Conservation (phyloP, 2,329 filamentous ascomycete species). For the Daldinia sp. region DNA sequence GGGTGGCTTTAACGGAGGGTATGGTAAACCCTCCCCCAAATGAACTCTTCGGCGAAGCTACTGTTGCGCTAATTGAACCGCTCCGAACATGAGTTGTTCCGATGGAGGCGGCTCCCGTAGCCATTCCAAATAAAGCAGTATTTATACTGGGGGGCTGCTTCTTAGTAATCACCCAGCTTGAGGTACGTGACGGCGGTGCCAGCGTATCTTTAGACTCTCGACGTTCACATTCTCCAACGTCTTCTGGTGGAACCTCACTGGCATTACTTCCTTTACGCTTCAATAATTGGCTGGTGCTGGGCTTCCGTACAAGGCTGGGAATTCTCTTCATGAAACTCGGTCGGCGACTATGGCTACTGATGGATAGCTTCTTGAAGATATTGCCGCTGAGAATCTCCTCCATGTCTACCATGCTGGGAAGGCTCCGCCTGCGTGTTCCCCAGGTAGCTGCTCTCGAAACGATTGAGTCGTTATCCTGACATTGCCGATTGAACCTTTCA, state of each 20-base stretch:
- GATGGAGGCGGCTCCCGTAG: constrained; percentile 66
- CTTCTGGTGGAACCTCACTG: constrained; percentile 52
- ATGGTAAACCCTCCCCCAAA: constrained; percentile 58
- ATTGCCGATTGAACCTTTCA: constrained; percentile 63
- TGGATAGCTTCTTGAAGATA: constrained; percentile 71
- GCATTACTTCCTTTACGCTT: constrained; percentile 62
- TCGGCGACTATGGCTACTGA: constrained; percentile 62
- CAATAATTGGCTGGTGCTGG: constrained; percentile 58
- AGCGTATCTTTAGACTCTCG: constrained; percentile 63
- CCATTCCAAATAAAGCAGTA: constrained; percentile 68
- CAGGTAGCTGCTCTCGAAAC: constrained; percentile 75
- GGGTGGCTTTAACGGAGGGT: constrained; percentile 56
- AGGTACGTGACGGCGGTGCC: constrained; percentile 63
- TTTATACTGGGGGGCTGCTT: constrained; percentile 68
- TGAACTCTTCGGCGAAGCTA: constrained; percentile 66
- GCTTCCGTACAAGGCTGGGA: constrained; percentile 63
- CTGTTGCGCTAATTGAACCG: constrained; percentile 69
- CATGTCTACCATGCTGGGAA: constrained; percentile 69
- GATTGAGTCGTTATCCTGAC: constrained; percentile 68
- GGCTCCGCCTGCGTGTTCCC: constrained; percentile 75
- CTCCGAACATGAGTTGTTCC: constrained; percentile 68
- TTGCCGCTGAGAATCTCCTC: constrained; percentile 71
- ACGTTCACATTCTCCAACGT: constrained; percentile 47
- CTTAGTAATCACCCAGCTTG: constrained; percentile 64
- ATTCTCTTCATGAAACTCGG: constrained; percentile 67